Evolutionary conservation across 192 early-diverging fungal species (phyloP), one percentile per base, ranked within the genome.

Genomic region (Coemansia sp.): DNA sequence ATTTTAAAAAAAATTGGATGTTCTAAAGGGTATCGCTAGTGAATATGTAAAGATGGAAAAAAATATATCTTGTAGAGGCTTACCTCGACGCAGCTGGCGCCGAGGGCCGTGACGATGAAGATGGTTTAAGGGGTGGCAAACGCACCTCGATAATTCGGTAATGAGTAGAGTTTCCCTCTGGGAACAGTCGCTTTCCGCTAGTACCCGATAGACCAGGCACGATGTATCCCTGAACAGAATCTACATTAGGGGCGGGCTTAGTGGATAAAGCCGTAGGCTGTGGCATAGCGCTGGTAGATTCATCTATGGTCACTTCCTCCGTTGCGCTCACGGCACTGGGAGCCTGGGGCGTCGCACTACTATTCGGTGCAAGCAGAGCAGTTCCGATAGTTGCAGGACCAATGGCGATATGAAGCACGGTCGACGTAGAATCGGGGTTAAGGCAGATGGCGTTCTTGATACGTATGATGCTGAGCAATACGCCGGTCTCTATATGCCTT

Each of bases 401-500:
- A 31, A 79, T 54, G 8, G 78, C 77, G 36, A 84, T 70, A 46
- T 84, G 82, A 43, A 84, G 41, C 3, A 70, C 61, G 7, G 67
- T 69, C 16, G 73, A 76, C 27, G 66, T 70, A 11, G 82, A 79
- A 29, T 79, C 82, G 0, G 82, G 82, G 33, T 84, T 84, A 16
- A 84, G 77, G 22, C 82, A 84, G 18, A 72, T 52, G 5, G 74
- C 73, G 40, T 70, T 66, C 15, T 54, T 55, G 33, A 84, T 67
- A 31, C 82, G 66, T 33, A 84, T 71, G 24, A 79, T 73, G 67
- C 77, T 78, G 27, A 79, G 71, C 12, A 92, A 70, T 44, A 88
- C 82, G n/a, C 91, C 93, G 8, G 91, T 92, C 68, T 94, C 89
- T 1, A 93, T 84, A 63, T 95, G 82, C 42, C 93, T 88, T 49